Conservation (phyloP, 2,329 filamentous ascomycete species). For the Thielaviopsis euricoi region DNA sequence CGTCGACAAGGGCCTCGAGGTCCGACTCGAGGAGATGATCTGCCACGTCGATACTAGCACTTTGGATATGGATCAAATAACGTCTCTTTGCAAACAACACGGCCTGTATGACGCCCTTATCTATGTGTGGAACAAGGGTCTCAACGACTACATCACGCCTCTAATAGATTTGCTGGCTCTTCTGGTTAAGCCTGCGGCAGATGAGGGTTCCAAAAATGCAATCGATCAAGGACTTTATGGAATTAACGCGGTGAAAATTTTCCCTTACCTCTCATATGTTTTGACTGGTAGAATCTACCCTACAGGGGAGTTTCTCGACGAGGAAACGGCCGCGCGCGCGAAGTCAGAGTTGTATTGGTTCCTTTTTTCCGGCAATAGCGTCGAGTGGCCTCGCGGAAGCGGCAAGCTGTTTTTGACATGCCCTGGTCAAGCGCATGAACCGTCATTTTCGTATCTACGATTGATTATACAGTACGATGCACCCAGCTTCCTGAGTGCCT, state of each 20-base stretch:
- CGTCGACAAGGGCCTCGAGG: conserved; percentile 56
- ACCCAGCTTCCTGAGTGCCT: conserved; percentile 78
- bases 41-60: conserved; percentile 82
- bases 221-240: conserved; percentile 37
- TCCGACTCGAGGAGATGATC: conserved; percentile 78
- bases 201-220: conserved; percentile 32
- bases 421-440: conserved; percentile 39
- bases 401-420: conserved; percentile 44
- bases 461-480: conserved; percentile 78
- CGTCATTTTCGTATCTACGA: conserved; percentile 71
- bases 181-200: conserved; percentile 39
- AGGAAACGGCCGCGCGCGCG: conserved; percentile 54
- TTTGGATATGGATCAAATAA: conserved; percentile 88
- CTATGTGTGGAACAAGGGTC: conserved; percentile 89
- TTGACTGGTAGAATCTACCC: conserved; percentile 87
- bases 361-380: conserved; percentile 69
- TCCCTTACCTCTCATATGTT: conserved; percentile 83
- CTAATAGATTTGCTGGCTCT: conserved; percentile 67
- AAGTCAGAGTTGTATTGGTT: conserved; percentile 88
- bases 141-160: conserved; percentile 80
- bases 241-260: conserved; percentile 73
- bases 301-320: conserved; percentile 57
- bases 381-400: conserved; percentile 56
- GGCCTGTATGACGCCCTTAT: conserved; percentile 87
- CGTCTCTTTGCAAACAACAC: conserved; percentile 77